Evolutionary conservation across 2,329 filamentous ascomycete species (phyloP).

Genomic region (Colletotrichum viniferum): DNA sequence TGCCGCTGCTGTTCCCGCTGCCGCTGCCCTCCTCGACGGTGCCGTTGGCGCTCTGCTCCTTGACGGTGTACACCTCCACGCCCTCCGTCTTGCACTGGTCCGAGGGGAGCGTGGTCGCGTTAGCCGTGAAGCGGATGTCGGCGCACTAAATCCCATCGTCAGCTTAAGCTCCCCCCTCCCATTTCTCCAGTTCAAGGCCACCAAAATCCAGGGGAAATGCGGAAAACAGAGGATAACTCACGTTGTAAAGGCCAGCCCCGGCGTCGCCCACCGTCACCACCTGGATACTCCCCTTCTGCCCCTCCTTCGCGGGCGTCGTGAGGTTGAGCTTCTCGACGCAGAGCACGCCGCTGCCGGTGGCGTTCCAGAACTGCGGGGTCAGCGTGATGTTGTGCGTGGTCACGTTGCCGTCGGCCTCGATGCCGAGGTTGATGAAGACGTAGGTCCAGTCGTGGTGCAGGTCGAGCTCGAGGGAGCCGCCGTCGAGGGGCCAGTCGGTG

Average conservation of each 20-base stretch:
- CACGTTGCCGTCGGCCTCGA: slow-evolving; percentile 48
- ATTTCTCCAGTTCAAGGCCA: rapidly evolving
- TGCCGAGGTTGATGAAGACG: slow-evolving; percentile 57
- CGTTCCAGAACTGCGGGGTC: slow-evolving; percentile 62
- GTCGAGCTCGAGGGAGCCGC: slow-evolving; percentile 51
- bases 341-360: slow-evolving; percentile 65
- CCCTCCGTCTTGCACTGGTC: slow-evolving; percentile 64
- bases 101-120: slow-evolving; percentile 47
- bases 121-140: slow-evolving; percentile 70
- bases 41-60: slow-evolving; percentile 29
- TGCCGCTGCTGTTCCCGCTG: slow-evolving; percentile 14
- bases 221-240: slow-evolving; percentile 32
- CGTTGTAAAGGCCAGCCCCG: slow-evolving; percentile 70
- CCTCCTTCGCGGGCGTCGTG: slow-evolving; percentile 59
- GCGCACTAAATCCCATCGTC: slow-evolving; percentile 62
- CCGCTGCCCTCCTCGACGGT: slow-evolving; percentile 6
- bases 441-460: slow-evolving; percentile 59
- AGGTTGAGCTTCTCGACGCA: slow-evolving; percentile 66
- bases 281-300: slow-evolving; percentile 69
- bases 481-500: slow-evolving; percentile 58
- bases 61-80: slow-evolving; percentile 43
- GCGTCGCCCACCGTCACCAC: slow-evolving; percentile 67
- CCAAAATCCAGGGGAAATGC: too few species aligned
- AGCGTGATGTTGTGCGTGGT: slow-evolving; percentile 74
- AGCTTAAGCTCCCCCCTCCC: not conserved